These are phyloP conservation scores for Trapa bicornis DNA, from an alignment of 345 rosid species.

Conservation along the genomic window DNA sequence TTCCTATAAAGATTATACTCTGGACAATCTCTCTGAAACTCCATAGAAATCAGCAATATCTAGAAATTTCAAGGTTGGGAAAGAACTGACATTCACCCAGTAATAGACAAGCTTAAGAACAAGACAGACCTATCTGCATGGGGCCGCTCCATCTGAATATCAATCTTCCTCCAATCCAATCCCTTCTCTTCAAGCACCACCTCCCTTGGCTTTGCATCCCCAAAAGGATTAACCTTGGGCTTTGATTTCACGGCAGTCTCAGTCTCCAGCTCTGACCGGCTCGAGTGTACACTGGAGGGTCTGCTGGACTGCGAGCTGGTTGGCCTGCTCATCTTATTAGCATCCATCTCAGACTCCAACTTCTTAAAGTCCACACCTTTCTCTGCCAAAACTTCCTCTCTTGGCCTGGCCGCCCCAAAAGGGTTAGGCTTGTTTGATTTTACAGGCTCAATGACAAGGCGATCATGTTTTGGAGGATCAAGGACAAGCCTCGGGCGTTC, in stretches of 20 bases:
- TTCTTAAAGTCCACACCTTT: slow-evolving; percentile 93
- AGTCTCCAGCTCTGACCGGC: slow-evolving; percentile 43
- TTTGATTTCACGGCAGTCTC: slow-evolving; percentile 59
- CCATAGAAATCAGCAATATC: neutral
- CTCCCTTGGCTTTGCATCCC: slow-evolving; percentile 92
- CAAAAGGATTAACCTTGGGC: slow-evolving; percentile 89
- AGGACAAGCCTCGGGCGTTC: slow-evolving; percentile 66
- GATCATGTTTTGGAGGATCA: slow-evolving; percentile 48
- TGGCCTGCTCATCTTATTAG: slow-evolving; percentile 75
- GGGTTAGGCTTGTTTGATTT: slow-evolving; percentile 63
- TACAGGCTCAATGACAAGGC: slow-evolving; percentile 27
- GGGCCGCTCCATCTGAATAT: slow-evolving; percentile 74
- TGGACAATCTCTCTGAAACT: neutral
- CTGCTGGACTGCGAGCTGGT: slow-evolving; percentile 86
- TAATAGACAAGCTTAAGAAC: neutral
- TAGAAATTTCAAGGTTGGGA: neutral
- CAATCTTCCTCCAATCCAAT: slow-evolving; percentile 87
- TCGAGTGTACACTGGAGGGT: slow-evolving; percentile 82
- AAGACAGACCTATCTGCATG: slow-evolving; percentile 51
- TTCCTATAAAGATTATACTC: neutral
- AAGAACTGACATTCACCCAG: neutral
- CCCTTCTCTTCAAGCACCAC: slow-evolving; percentile 83
- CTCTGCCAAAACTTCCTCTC: slow-evolving; percentile 85
- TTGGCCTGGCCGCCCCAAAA: slow-evolving; percentile 85
- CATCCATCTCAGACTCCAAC: slow-evolving; percentile 61